Conservation (phyloP, 2,329 filamentous ascomycete species). For the Ceratocystis colombiana region DNA sequence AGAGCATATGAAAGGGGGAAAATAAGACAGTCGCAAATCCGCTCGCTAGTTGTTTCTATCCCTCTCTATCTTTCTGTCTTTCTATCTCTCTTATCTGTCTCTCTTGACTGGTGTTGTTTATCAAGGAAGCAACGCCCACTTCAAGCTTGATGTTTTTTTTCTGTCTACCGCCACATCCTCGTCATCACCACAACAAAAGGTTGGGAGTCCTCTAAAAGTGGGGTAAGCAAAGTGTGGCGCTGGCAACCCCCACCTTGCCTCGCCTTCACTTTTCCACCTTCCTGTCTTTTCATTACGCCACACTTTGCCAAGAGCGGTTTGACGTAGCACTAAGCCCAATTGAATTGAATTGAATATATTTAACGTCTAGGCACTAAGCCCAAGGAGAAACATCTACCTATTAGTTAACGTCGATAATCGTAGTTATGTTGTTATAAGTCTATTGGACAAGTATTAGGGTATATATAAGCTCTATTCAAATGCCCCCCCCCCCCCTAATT, state of each 20-base stretch:
- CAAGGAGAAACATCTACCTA: background rate
- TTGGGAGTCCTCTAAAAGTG: slow-evolving; percentile 15
- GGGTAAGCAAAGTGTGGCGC: slow-evolving; percentile 11
- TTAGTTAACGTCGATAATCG: background rate
- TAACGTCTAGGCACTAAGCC: background rate
- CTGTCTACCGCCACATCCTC: slow-evolving; percentile 19
- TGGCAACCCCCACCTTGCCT: background rate
- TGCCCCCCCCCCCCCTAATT: too few species aligned
- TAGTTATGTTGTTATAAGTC: too few species aligned
- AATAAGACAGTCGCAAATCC: too few species aligned
- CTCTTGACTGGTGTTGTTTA: background rate
- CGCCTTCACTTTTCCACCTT: background rate
- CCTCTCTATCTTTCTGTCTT: background rate
- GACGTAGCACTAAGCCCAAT: background rate
- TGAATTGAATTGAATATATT: too few species aligned
- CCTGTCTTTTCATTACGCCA: background rate
- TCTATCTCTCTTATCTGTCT: background rate
- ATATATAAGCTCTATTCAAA: background rate
- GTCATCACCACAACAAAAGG: slow-evolving; percentile 19
- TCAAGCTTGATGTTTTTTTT: slow-evolving; percentile 9
- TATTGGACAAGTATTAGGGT: too few species aligned
- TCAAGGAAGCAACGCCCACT: background rate
- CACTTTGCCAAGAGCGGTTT: background rate
- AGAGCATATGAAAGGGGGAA: background rate
- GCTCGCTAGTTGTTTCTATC: background rate